Evolutionary conservation across 371 early-diverging fungal species (phyloP), one percentile per base, ranked within the genome.

Genomic region (Mortierella sp.): DNA sequence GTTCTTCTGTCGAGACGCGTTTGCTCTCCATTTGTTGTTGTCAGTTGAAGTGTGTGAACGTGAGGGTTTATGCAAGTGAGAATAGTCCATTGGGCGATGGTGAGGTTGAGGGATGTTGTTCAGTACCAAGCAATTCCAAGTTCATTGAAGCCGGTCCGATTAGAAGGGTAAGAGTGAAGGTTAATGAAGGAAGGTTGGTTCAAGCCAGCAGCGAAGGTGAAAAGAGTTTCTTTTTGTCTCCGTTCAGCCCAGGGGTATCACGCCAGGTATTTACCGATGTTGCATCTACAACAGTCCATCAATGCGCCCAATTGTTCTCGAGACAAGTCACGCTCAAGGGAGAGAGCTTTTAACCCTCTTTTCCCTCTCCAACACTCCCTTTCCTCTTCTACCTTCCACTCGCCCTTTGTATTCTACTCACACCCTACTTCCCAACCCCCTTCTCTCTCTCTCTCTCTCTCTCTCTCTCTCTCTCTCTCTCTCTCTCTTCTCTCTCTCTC

Each of bases 51-150:
- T 8, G 56, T 56, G 24, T 51, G 51, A n/a, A 27, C 0, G 35
- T 18, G 35, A 35, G 6, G 41, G 18, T 63, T 21, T 63, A 16
- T 63, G 16, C 18, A 63, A 24, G 8, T 21, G 68, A 38, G 51
- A 27, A 54, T 71, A 21, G 71, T 44, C 16, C 18, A n/a, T 1
- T 32, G 14, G 12, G 7, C 3, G 16, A 3, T 10, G 10, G 44
- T 43, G 43, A 18, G 11, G 29, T 63, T 63, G 27, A 14, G 16
- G 46, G 48, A 43, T 48, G 44, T 29, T n/a, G 12, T 43, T 35
- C 35, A 46, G 49, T 81, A 89, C 90, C 90, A 70, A 90, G 76
- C 68, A 89, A 76, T 79, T 90, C 87, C 71, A 90, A 81, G 70
- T 88, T 90, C 90, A 90, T 90, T 72, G 72, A 1, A 21, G 72